Evolutionary conservation across 805 yeast genomes (phyloP).

Genomic region (Nakazawaea wyomingensis): DNA sequence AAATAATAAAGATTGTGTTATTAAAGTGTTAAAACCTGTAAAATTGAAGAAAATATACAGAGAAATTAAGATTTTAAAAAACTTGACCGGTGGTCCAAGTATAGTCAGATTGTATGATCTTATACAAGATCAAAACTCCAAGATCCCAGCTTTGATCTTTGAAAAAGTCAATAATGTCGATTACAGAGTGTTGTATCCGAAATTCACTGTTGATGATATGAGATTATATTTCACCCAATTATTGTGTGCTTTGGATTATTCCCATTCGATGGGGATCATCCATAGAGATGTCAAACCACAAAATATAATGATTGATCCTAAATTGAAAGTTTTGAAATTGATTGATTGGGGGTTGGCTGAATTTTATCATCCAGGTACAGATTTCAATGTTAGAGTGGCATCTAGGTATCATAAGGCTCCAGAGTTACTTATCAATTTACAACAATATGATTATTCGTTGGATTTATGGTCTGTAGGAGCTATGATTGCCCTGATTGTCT

Average conservation of each 20-base stretch:
- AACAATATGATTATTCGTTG: constrained; percentile 81
- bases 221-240: constrained; percentile 80
- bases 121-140: constrained; percentile 80
- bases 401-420: constrained; percentile 92
- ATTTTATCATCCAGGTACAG: constrained; percentile 84
- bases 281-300: constrained; percentile 94
- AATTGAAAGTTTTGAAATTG: constrained; percentile 52
- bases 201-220: constrained; percentile 68
- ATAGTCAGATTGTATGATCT: constrained; percentile 71
- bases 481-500: constrained; percentile 83
- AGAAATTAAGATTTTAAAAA: constrained; percentile 82
- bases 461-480: constrained; percentile 93
- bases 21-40: constrained; percentile 90
- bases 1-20: constrained; percentile 64
- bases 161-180: constrained; percentile 83
- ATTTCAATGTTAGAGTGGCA: constrained; percentile 88
- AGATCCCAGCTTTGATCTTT: constrained; percentile 85
- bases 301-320: constrained; percentile 88
- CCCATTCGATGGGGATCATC: constrained; percentile 92
- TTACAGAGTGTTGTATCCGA: constrained; percentile 81
- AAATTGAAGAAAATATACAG: constrained; percentile 89
- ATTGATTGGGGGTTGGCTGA: constrained; percentile 97
- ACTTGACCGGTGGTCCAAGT: constrained; percentile 79
- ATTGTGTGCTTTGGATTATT: constrained; percentile 81
- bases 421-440: constrained; percentile 75